These are phyloP conservation scores for Metschnikowia corniflorae DNA, from an alignment of 805 yeast genomes.

Conservation along the genomic window DNA sequence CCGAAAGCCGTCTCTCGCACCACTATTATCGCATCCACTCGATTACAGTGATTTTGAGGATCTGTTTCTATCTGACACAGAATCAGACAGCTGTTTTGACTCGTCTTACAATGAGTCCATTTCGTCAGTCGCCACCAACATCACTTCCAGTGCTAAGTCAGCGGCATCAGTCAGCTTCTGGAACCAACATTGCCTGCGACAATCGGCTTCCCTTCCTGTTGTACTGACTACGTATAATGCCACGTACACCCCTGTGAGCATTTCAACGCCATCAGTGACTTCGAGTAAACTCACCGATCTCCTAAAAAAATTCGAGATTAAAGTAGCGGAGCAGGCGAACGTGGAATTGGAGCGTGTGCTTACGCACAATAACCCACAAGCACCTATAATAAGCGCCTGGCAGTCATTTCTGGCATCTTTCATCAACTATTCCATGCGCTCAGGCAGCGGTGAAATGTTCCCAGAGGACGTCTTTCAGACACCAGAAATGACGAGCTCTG, in stretches of 20 bases:
- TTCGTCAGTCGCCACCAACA: slow-evolving; percentile 6
- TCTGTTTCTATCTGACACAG: slow-evolving; percentile 7
- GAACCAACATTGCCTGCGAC: background rate
- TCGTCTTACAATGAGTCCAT: slow-evolving; percentile 12
- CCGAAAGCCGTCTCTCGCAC: background rate
- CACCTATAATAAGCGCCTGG: slow-evolving; percentile 5
- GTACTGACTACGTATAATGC: slow-evolving; percentile 3
- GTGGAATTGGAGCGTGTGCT: background rate
- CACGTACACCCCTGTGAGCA: background rate
- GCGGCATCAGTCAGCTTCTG: background rate
- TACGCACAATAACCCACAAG: background rate
- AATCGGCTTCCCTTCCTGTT: slow-evolving; percentile 2
- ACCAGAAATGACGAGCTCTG: no score
- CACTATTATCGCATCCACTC: slow-evolving; percentile 5
- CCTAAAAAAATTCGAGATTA: background rate
- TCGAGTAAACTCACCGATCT: slow-evolving; percentile 6
- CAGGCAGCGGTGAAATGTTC: background rate
- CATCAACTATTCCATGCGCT: slow-evolving; percentile 9
- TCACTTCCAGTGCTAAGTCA: slow-evolving; percentile 3
- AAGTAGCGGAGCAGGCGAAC: background rate
- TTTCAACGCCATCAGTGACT: background rate
- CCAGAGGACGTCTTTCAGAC: background rate
- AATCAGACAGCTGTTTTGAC: slow-evolving; percentile 11
- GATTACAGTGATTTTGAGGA: slow-evolving; percentile 4
- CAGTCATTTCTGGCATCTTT: slow-evolving; percentile 11